Base-by-base conservation (phyloP, 2,329 filamentous ascomycete species). In the Xenosphaeropsis pyriputrescens region DNA sequence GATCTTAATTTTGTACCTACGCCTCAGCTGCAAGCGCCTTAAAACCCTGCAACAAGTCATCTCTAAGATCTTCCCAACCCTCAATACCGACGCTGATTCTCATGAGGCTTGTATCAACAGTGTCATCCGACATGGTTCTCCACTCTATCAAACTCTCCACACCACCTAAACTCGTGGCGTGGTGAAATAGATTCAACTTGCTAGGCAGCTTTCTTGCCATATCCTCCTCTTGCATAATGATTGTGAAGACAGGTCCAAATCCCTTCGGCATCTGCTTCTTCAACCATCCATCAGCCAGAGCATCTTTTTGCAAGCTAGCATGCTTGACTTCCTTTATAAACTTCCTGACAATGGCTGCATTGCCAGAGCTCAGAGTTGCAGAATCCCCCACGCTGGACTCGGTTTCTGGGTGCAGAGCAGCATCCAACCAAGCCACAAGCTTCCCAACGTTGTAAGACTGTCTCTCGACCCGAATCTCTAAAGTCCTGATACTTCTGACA, bases 111-210 rank as follows among this genome's bases (percentile, higher is more conserved):
- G 67, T 71, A 53, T 93, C 84, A 30, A 93, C 77, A 1, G 57
- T 65, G 3, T 59, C 50, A 64, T 98, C 91, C 41, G 77, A 79
- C 85, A 98, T 91, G 35, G 81, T 74, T 41, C 91, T 70, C 91
- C 91, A 98, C 69, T 98, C 91, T 49, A 98, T 88, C 63, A 96
- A 60, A 52, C 85, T 91, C 70, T 96, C 91, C 8, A 96, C 85
- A 4, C 91, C 89, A 2, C 91, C 91, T 18, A 96, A 60, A 57
- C 84, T 93, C 2, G 91, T 98, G 5, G 91, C 91, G 59, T 98
- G 91, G 50, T 94, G 85, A 64, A 96, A 96, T 33, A 94, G 68
- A 2, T 66, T 55, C 55, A 96, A 60, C 57, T 83, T 82, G 51
- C 79, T 82, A 3, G 91, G 91, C 45, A 98, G 59, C 19, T 63